A percentile compares a stretch with the other conserved stretches of the same genome.
These are phyloP conservation scores for Scheffersomyces lignosus DNA, from an alignment of 805 yeast species.

Conservation along the genomic window DNA sequence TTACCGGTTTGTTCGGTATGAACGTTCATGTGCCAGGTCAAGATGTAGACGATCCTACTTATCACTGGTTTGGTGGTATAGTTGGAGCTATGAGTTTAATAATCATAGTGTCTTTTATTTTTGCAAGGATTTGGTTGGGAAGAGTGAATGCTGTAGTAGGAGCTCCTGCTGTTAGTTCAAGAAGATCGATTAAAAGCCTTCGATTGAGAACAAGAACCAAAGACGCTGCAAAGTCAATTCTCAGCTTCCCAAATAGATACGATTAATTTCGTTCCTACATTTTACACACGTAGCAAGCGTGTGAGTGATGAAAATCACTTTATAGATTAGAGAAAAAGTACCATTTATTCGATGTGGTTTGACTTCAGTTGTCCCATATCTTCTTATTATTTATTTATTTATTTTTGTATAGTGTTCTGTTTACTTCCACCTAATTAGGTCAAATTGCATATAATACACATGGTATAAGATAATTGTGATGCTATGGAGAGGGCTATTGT, in stretches of 20 bases:
- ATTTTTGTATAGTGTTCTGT: too few species aligned
- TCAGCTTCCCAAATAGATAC: slow-evolving; percentile 39
- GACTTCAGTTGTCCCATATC: too few species aligned
- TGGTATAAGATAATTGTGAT: too few species aligned
- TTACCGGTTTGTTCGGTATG: slow-evolving; percentile 30
- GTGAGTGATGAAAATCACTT: too few species aligned
- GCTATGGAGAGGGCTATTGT: too few species aligned
- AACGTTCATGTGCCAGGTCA: slow-evolving; percentile 26
- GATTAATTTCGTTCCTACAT: too few species aligned
- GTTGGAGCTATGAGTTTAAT: slow-evolving; percentile 22
- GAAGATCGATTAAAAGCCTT: slow-evolving; percentile 22
- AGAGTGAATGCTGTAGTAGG: slow-evolving; percentile 9
- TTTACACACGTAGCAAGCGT: too few species aligned
- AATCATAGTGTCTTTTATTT: slow-evolving; percentile 23
- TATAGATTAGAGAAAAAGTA: too few species aligned
- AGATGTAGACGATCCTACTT: slow-evolving; percentile 1
- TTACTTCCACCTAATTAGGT: too few species aligned
- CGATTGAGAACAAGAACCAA: slow-evolving; percentile 21
- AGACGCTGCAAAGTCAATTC: slow-evolving; percentile 38
- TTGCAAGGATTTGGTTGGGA: slow-evolving; percentile 21
- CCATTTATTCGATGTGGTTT: too few species aligned
- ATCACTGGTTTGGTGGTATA: slow-evolving; percentile 23
- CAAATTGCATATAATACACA: too few species aligned
- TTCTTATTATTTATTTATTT: too few species aligned
- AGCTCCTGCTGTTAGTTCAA: slow-evolving; percentile 4